phyloP scores from a whole-genome alignment of 108 stramenopile species.

The Hondaea fermentalgiana region DNA sequence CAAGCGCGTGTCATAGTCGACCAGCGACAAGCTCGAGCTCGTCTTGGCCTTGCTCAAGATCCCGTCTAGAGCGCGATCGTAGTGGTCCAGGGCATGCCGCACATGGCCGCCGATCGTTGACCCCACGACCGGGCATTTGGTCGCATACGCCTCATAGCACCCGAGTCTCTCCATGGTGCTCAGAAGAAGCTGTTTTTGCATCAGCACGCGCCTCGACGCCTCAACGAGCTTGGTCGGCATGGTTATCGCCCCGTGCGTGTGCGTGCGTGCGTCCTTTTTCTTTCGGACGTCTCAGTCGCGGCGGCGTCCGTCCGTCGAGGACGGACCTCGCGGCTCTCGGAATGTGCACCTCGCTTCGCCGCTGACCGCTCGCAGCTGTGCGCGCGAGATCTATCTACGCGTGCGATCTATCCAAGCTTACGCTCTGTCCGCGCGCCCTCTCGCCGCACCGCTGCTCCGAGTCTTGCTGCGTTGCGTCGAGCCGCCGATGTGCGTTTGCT shows the following conservation, averaged over 20 bases:
- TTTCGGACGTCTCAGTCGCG: background rate
- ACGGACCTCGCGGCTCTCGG: no score
- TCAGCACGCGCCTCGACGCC: background rate
- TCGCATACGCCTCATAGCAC: background rate
- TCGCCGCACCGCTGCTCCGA: no score
- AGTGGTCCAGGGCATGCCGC: constrained; percentile 81
- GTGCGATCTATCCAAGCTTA: no score
- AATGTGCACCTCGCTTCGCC: no score
- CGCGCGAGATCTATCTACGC: no score
- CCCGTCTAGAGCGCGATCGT: constrained; percentile 29
- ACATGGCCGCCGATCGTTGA: constrained; percentile 76
- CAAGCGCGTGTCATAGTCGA: background rate
- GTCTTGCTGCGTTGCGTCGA: no score
- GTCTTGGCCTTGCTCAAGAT: background rate
- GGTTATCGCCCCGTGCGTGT: no score
- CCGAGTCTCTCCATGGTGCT: background rate
- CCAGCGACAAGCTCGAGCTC: background rate
- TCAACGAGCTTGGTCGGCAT: background rate
- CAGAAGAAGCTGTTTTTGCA: constrained; percentile 7
- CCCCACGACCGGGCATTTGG: constrained; percentile 58
- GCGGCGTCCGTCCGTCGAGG: background rate
- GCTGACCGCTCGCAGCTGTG: no score
- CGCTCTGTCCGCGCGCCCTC: no score
- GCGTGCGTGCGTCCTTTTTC: background rate
- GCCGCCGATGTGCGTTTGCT: no score